Evolutionary conservation across 495 filamentous ascomycete genomes (phyloP), one percentile per base, ranked within the genome.

Genomic region (Neurospora intermedia): DNA sequence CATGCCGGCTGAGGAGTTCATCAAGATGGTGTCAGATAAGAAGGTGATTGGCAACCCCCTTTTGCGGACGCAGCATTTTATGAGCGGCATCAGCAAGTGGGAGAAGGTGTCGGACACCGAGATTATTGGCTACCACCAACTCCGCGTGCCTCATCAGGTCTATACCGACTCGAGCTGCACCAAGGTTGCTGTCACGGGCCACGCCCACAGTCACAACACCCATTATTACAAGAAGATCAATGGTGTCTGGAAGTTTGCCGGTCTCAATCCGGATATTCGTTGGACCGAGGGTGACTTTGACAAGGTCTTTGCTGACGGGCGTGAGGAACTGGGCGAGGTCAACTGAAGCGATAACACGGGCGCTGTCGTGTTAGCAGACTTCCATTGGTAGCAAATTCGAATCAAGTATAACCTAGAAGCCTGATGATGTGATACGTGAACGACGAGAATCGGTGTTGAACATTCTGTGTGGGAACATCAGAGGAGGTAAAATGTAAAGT

Each of bases 171-270:
- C 77, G 41, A 85, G 79, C 71, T 75, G 82, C 54, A 81, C 78
- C 72, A 78, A 83, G 59, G 89, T 90, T 46, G 81, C 81, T 31
- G 83, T 87, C 79, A 90, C 89, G 84, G 89, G 89, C 71, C 91
- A 94, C 77, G 88, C 86, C 18, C 92, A 94, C 82, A 88, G 87
- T 70, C 89, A 88, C 72, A 92, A 91, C 79, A 86, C 87, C 75
- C 89, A 92, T 78, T 91, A 88, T 80, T 94, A 94, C 81, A 85
- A 84, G 72, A 93, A 92, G 86, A 83, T 93, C 27, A 82, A 93
- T 75, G 91, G 91, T 6, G 88, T 89, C 73, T 94, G 92, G 92
- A 95, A 94, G 83, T 93, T 94, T 81, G 91, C 91, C 2, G 92
- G 92, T 2, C 82, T 95, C 70, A 83, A 85, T 78, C 92, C 92